Base-by-base conservation (phyloP, 495 filamentous ascomycete genomes). In the Platismatia glauca region DNA sequence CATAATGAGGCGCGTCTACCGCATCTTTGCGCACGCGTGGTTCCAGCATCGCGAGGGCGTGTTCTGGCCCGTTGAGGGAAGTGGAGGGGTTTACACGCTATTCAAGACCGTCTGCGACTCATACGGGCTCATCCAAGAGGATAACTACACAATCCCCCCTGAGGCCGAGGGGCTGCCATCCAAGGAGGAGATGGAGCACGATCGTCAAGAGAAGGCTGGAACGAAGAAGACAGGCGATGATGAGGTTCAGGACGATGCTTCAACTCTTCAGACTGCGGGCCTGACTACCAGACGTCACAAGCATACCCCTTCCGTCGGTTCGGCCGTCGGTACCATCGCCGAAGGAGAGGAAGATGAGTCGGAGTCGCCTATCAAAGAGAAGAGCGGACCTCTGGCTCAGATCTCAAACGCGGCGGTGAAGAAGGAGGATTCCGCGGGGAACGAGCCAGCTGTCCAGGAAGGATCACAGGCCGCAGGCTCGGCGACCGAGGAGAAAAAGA, bases 21-120 rank as follows among this genome's bases (percentile, higher is more conserved):
- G 94, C 55, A 97, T 98, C 71, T 97, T 97, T 71, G 95, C 94
- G 57, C 94, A 98, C 69, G 94, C 94, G 15, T 98, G 94, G 94
- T 98, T 96, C 73, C 91, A 96, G 72, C 94, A 98, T 71, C 84
- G 91, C 24, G 84, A 84, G 57, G 50, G 50, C 27, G 86, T 95
- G n/a, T 98, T 97, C 70, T 97, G 92, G 91, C 84, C 89, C 44
- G 87, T 97, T n/a, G 95, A 98, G 73, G 81, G 81, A 16, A 82
- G 89, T 71, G 87, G 87, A 55, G 94, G 94, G 13, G 74, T 98
- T 3, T 98, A 97, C 71, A 80, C 94, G 44, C 87, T 98, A 64
- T 97, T 97, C 80, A 97, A 97, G 79, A 95, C 87, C 0, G 92
- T 97, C 37, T 96, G 91, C 69, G 94, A 97, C 69, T 80, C 84